Percentiles rank a stretch among this genome's conserved stretches.
These are phyloP conservation scores for Zizania palustris DNA, from an alignment of 202 grass and related monocot species.

Conservation along the genomic window DNA sequence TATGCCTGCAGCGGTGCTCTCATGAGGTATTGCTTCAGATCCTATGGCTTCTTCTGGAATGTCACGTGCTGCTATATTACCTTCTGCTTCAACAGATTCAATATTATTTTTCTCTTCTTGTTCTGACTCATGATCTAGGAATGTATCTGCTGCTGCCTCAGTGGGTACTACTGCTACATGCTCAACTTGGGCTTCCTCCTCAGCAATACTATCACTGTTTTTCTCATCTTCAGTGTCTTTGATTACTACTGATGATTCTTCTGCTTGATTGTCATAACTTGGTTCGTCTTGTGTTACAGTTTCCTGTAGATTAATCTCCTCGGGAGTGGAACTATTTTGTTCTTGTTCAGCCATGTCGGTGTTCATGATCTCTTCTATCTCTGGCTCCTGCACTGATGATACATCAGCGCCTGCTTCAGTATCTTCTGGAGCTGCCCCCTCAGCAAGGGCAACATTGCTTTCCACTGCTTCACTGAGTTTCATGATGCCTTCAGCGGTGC, in stretches of 20 bases:
- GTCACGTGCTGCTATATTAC: conserved; percentile 6
- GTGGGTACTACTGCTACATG: neutral
- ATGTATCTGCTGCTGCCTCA: no score
- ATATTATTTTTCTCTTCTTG: conserved; percentile 32
- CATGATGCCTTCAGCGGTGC: no score
- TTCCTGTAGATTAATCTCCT: conserved; percentile 27
- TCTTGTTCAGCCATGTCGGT: conserved; percentile 15
- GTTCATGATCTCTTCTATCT: neutral
- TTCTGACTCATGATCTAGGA: no score
- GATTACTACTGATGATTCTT: conserved; percentile 28
- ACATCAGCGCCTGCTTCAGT: no score
- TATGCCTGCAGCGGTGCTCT: neutral
- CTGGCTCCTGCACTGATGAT: neutral
- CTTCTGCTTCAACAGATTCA: conserved; percentile 30
- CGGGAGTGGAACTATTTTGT: conserved; percentile 26
- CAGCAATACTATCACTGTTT: conserved; percentile 22
- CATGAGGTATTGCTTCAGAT: neutral
- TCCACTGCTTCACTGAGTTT: no score
- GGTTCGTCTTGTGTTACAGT: conserved; percentile 8
- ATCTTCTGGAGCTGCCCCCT: no score
- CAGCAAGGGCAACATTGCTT: conserved; percentile 18
- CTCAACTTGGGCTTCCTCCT: conserved; percentile 21
- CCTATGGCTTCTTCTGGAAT: conserved; percentile 23
- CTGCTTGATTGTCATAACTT: conserved; percentile 29
- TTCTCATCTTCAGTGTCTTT: conserved; percentile 35